Percentiles rank a stretch among this genome's conserved stretches.
These are phyloP conservation scores for Trichothecium sympodiale DNA, from an alignment of 2,329 filamentous ascomycete species.

Conservation along the genomic window DNA sequence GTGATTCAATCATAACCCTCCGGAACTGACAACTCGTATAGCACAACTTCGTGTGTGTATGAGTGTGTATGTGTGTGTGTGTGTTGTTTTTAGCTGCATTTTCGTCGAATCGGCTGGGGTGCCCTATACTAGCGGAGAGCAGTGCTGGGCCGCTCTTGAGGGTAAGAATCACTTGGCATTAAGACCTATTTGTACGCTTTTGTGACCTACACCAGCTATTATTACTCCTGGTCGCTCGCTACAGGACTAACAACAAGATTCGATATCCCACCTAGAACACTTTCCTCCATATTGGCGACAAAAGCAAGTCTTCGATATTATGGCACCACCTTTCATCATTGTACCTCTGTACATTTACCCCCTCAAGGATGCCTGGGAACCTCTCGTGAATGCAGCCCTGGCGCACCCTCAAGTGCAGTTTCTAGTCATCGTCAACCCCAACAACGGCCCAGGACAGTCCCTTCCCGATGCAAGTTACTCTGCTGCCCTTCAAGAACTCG, in stretches of 20 bases:
- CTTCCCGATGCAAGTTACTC: conserved; percentile 17
- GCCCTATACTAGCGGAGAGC: too few species aligned
- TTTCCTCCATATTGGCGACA: background rate
- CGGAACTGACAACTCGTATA: too few species aligned
- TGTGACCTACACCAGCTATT: too few species aligned
- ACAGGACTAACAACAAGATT: background rate
- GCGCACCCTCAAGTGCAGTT: conserved; percentile 14
- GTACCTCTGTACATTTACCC: conserved; percentile 23
- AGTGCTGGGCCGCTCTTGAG: too few species aligned
- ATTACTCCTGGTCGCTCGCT: too few species aligned
- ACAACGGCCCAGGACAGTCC: conserved; percentile 16
- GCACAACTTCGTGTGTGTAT: too few species aligned
- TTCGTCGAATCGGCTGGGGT: too few species aligned
- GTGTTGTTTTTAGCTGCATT: too few species aligned
- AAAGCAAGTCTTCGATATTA: background rate
- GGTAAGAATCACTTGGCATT: too few species aligned
- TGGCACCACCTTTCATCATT: conserved; percentile 12
- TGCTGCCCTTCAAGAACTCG: conserved; percentile 12
- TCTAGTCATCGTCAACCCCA: conserved; percentile 18
- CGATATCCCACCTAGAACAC: background rate
- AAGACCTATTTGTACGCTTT: too few species aligned
- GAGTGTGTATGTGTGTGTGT: too few species aligned
- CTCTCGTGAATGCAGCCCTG: conserved; percentile 12
- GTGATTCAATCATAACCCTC: too few species aligned
- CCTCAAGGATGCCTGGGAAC: conserved; percentile 15